Conservation (phyloP, 108 stramenopile genomes). For the Thalassiosira profunda region DNA sequence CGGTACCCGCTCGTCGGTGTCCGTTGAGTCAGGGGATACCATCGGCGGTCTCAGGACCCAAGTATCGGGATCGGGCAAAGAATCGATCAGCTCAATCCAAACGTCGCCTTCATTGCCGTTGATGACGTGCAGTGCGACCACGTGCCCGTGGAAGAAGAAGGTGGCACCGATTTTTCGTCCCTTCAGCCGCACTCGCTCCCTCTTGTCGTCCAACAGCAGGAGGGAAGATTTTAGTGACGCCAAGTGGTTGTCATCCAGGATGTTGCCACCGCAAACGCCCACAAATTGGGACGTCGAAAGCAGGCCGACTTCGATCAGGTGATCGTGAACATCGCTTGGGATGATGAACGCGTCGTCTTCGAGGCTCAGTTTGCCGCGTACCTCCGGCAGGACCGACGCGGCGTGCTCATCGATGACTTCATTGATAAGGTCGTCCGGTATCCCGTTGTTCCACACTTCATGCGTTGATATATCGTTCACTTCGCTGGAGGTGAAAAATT, state of each 20-base stretch:
- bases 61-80: slow-evolving; percentile 38
- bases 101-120: slow-evolving; percentile 4
- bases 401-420: slow-evolving; percentile 63
- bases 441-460: slow-evolving; percentile 37
- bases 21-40: neutral
- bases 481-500: slow-evolving; percentile 48
- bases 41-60: slow-evolving; percentile 7
- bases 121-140: slow-evolving; percentile 55
- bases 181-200: slow-evolving; percentile 7
- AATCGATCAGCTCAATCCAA: slow-evolving; percentile 53
- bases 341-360: slow-evolving; percentile 63
- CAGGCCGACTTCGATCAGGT: slow-evolving; percentile 53
- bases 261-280: slow-evolving; percentile 66
- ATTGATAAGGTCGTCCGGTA: slow-evolving; percentile 58
- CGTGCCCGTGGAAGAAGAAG: slow-evolving; percentile 77
- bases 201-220: slow-evolving; percentile 4
- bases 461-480: slow-evolving; percentile 1
- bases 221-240: slow-evolving; percentile 30
- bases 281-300: slow-evolving; percentile 59
- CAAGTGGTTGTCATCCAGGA: slow-evolving; percentile 69
- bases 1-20: neutral
- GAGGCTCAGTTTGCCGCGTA: slow-evolving; percentile 60
- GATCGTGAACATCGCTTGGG: slow-evolving; percentile 76
- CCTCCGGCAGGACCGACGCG: slow-evolving; percentile 39
- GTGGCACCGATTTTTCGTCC: slow-evolving; percentile 51